Percentiles rank a stretch among this genome's conserved stretches.
Evolutionary conservation across 2,329 filamentous ascomycete genomes (phyloP).

Genomic region (Alternaria sp.): DNA sequence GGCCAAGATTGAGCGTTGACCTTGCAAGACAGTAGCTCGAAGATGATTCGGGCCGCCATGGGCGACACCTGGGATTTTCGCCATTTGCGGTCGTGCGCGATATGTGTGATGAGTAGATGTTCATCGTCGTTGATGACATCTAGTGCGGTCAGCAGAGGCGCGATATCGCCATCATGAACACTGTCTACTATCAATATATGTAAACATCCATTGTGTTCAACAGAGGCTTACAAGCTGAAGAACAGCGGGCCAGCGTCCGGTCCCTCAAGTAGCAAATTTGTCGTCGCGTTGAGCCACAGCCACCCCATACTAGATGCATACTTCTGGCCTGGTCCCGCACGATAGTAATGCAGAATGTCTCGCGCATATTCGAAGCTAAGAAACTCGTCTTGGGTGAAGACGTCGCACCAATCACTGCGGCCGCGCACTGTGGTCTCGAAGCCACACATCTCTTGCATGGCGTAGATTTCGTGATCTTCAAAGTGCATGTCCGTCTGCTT

Average conservation of each 20-base stretch:
- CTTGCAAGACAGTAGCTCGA: slow-evolving; percentile 61
- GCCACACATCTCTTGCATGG: slow-evolving; percentile 69
- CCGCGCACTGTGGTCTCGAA: slow-evolving; percentile 66
- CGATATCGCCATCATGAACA: slow-evolving; percentile 67
- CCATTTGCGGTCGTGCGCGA: slow-evolving; percentile 59
- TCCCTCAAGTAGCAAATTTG: slow-evolving; percentile 58
- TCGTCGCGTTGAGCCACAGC: slow-evolving; percentile 67
- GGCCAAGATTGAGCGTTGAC: background rate
- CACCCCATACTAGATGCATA: slow-evolving; percentile 65
- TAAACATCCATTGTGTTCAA: no score
- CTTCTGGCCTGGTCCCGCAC: slow-evolving; percentile 64
- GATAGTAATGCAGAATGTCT: slow-evolving; percentile 67
- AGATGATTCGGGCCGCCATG: slow-evolving; percentile 65
- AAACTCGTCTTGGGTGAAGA: slow-evolving; percentile 65
- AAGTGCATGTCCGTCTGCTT: slow-evolving; percentile 56
- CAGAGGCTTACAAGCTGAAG: slow-evolving; percentile 61
- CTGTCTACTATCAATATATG: slow-evolving; percentile 23
- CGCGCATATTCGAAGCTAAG: slow-evolving; percentile 66
- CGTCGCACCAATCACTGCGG: slow-evolving; percentile 63
- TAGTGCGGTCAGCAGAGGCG: slow-evolving; percentile 63
- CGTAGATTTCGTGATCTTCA: slow-evolving; percentile 60
- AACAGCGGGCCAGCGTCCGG: slow-evolving; percentile 58
- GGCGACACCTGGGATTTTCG: slow-evolving; percentile 64
- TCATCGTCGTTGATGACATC: slow-evolving; percentile 58
- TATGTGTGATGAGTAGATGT: slow-evolving; percentile 59